Evolutionary conservation across 805 yeast species (phyloP).

Genomic region (Monosporozyma servazzii): DNA sequence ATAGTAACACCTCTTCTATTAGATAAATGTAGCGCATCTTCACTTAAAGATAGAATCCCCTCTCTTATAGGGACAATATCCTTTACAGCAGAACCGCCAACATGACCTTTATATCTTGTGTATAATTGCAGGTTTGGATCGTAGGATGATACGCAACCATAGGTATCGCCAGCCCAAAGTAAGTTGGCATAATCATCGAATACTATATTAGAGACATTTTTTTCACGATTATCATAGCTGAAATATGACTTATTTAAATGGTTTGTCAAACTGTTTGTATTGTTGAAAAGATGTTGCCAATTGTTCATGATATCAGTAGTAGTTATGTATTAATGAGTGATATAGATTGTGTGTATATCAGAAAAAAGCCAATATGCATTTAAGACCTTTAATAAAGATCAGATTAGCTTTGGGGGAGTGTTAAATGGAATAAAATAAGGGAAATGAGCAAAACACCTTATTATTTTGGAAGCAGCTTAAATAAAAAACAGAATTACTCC

Average conservation of each 20-base stretch:
- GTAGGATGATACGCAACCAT: constrained; percentile 40
- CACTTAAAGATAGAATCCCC: constrained; percentile 51
- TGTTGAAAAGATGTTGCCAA: constrained; percentile 28
- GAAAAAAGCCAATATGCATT: neutral
- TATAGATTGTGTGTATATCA: neutral
- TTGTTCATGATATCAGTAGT: constrained; percentile 21
- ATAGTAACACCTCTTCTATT: constrained; percentile 48
- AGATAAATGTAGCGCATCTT: constrained; percentile 42
- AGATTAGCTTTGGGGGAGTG: neutral
- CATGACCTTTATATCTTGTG: constrained; percentile 47
- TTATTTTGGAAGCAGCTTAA: neutral
- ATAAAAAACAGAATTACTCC: neutral
- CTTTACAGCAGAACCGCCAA: constrained; percentile 35
- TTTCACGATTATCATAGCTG: constrained; percentile 27
- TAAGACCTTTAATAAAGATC: neutral
- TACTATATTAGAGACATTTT: constrained; percentile 27
- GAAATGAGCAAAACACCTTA: neutral
- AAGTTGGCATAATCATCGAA: constrained; percentile 73
- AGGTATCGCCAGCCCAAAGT: constrained; percentile 73
- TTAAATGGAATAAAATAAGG: neutral
- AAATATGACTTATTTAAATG: constrained; percentile 28
- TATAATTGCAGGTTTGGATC: constrained; percentile 46
- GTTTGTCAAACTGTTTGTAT: constrained; percentile 22
- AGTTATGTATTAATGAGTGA: neutral
- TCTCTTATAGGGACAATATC: constrained; percentile 46